Evolutionary conservation across 2,329 filamentous ascomycete species (phyloP).

Genomic region (Aspergillus sp.): DNA sequence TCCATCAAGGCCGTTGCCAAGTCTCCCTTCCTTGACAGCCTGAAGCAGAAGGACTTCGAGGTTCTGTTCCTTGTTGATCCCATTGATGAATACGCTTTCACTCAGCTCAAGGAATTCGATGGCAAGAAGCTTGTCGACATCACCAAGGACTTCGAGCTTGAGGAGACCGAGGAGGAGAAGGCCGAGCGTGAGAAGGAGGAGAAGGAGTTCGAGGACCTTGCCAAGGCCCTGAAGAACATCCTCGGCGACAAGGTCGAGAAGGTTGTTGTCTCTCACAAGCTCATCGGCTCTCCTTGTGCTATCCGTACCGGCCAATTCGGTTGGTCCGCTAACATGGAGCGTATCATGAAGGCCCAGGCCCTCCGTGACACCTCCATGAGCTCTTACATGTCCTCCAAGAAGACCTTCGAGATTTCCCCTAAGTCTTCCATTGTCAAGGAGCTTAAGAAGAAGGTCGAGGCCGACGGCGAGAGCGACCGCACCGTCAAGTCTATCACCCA

Average conservation of each 20-base stretch:
- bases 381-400: constrained; percentile 99
- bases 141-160: constrained; percentile 99
- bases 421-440: constrained; percentile 97
- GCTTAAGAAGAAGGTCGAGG: constrained; percentile 98
- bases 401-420: constrained; percentile 99
- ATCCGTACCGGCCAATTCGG: constrained; percentile 99
- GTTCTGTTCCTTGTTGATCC: constrained; percentile 99
- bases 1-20: constrained; percentile 96
- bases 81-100: constrained; percentile 99
- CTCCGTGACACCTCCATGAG: constrained; percentile 99
- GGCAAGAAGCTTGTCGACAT: constrained; percentile 99
- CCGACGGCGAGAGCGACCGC: constrained; percentile 96
- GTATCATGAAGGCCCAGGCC: constrained; percentile 99
- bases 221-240: constrained; percentile 98
- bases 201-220: constrained; percentile 94
- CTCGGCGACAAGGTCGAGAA: constrained; percentile 99
- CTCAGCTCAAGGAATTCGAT: constrained; percentile 99
- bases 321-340: constrained; percentile 99
- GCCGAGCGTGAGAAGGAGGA: constrained; percentile 89
- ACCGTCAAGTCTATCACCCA: constrained; percentile 99
- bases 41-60: constrained; percentile 99
- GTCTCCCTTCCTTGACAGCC: constrained; percentile 97
- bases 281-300: constrained; percentile 88
- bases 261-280: constrained; percentile 98
- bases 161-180: constrained; percentile 99